Base-by-base conservation (phyloP, 306 rosid genomes). In the Sicyos edulis region DNA sequence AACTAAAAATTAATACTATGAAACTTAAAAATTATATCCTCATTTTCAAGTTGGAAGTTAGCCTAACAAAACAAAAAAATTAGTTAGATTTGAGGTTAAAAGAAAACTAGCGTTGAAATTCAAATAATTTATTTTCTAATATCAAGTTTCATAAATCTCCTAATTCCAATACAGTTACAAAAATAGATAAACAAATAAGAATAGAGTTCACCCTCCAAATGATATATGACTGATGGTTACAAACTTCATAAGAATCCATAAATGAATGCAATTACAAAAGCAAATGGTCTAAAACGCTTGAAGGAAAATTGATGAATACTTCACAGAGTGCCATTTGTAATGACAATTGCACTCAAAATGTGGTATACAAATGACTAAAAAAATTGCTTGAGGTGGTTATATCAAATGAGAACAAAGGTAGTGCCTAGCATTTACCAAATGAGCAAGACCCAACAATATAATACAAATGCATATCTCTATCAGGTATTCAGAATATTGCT, bases 381-480 rank as follows among this genome's bases (percentile, higher is more conserved):
- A 66, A 66, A 32, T 44, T 45, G 71, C 51, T 17, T 45, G n/a
- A n/a, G n/a, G n/a, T n/a, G n/a, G 42, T 5, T 37, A 37, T 37
- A 37, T 37, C 42, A 37, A 37, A 47, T 47, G 72, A 67, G 32
- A 17, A 66, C 8, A 21, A 42, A 65, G n/a, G 54, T 65, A 42
- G 53, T 10, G n/a, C n/a, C 32, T 64, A 53, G 53, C 70, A 40
- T 13, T 49, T 50, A 68, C 56, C 56, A 68, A 47, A 29, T 71
- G 50, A 16, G 16, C 19, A 17, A 50, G 21, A 70, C 74, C 61
- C 74, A 70, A 70, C 16, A 70, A 51, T 45, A 72, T 76, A 75
- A 61, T 32, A 77, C 5, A 50, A 13, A 50, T 26, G 61, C 74
- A 50, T 8, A 32, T n/a, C n/a, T 32, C 32, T 53, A 17, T 7